phyloP scores from a whole-genome alignment of 306 rosid genomes.

The Glycine soja region DNA sequence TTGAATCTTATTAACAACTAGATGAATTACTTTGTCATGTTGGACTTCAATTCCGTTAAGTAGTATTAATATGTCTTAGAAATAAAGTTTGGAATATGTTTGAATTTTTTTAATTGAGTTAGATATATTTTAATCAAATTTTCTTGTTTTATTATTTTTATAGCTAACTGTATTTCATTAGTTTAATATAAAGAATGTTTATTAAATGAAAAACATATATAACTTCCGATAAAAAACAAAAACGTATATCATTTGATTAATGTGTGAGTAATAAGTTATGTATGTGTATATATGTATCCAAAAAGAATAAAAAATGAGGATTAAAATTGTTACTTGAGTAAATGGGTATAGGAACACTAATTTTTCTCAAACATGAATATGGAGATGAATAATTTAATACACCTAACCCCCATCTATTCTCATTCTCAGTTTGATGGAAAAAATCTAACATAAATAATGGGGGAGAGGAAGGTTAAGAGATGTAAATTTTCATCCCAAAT shows the following conservation, averaged over 20 bases:
- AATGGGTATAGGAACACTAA: background rate
- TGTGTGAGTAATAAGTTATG: too few species aligned
- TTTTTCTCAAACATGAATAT: background rate
- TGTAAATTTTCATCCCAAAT: background rate
- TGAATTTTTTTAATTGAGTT: background rate
- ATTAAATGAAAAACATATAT: background rate
- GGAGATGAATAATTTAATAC: background rate
- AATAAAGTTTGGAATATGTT: background rate
- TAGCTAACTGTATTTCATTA: background rate
- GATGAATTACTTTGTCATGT: background rate
- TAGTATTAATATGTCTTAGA: background rate
- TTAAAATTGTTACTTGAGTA: background rate
- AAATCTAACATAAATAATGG: background rate
- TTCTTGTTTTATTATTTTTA: background rate
- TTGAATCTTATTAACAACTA: too few species aligned
- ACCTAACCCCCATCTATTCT: background rate
- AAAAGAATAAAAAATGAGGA: too few species aligned
- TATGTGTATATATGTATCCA: too few species aligned
- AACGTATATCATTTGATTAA: background rate
- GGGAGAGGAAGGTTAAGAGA: background rate
- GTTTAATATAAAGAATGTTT: background rate
- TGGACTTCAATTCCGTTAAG: background rate
- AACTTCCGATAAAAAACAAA: too few species aligned
- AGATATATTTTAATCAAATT: background rate
- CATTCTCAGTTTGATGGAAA: background rate